Base-by-base conservation (phyloP, 2,329 filamentous ascomycete genomes). In the Fusarium graminum region DNA sequence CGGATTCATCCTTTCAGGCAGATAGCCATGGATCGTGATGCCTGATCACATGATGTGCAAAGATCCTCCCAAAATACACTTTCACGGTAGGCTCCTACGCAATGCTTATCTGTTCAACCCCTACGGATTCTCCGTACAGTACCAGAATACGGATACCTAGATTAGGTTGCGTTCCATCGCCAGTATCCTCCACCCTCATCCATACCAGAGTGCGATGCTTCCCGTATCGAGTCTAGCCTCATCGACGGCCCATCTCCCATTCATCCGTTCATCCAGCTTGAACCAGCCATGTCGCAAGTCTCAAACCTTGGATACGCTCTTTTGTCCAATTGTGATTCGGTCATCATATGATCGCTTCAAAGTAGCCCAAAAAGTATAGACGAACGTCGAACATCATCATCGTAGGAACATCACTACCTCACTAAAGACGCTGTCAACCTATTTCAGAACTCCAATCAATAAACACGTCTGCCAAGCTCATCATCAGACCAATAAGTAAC, bases 201-300 rank as follows among this genome's bases (percentile, higher is more conserved):
- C 25, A n/a, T 16, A 19, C n/a, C 12, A 34, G 28, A 14, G 17
- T 42, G 14, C n/a, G 34, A 67, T 67, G 29, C 39, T 52, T 43
- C 49, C 65, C 36, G 34, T 45, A 49, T 53, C 40, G 3, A 66
- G 61, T n/a, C 52, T 68, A 68, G 64, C 30, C 34, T 46, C 32
- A 46, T 41, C 32, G 11, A 36, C 44, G 49, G 53, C 30, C 45
- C 42, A 59, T 58, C 38, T 42, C 45, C 49, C 53, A 55, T 67
- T 63, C 57, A 53, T 26, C 52, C 57, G n/a, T 13, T 30, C 19
- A 34, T 36, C 42, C 44, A 38, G 22, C 22, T 22, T 43, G 36
- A 12, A 12, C 30, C 7, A 32, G 42, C 36, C 30, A 34, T 50
- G 28, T 32, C 32, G 25, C 38, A 32, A 32, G 32, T 56, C 46